These are phyloP conservation scores for Cinnamomum micranthum DNA, from an alignment of 164 flowering plant species.

Conservation along the genomic window DNA sequence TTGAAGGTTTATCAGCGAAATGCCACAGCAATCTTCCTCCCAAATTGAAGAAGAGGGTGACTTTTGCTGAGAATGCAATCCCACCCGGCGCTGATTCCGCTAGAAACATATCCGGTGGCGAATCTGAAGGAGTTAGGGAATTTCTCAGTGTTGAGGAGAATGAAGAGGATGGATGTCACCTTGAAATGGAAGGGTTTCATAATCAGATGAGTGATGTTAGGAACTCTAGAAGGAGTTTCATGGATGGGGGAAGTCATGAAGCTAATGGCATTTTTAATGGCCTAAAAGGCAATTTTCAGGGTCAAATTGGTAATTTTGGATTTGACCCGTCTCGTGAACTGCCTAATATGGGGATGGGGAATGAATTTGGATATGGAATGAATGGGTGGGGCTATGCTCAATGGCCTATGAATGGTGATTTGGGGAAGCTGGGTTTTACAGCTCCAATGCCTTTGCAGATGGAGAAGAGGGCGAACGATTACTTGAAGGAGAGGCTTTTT, in stretches of 20 bases:
- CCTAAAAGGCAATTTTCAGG: slow-evolving; percentile 11
- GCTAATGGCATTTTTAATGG: slow-evolving; percentile 45
- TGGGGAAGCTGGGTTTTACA: slow-evolving; percentile 16
- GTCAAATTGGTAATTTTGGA: slow-evolving; percentile 11
- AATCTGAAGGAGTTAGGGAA: slow-evolving; percentile 25
- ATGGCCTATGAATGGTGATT: slow-evolving; percentile 28
- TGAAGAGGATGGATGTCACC: slow-evolving; percentile 28
- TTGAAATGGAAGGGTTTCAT: slow-evolving; percentile 37
- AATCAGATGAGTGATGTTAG: slow-evolving; percentile 25
- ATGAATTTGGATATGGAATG: slow-evolving; percentile 20
- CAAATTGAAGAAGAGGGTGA: slow-evolving; percentile 32
- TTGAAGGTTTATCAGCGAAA: slow-evolving; percentile 44
- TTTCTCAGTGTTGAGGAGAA: slow-evolving; percentile 26
- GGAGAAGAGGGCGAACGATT: slow-evolving; percentile 53
- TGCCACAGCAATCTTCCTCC: slow-evolving; percentile 22
- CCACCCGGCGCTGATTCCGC: slow-evolving; percentile 7
- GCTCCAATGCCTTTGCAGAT: slow-evolving; percentile 62
- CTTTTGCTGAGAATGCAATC: slow-evolving; percentile 15
- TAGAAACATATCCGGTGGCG: slow-evolving; percentile 32
- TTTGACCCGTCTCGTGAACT: too few relatives aligned
- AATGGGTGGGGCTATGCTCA: slow-evolving; percentile 31
- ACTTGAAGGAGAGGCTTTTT: slow-evolving; percentile 6
- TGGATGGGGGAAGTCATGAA: slow-evolving; percentile 29
- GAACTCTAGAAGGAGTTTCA: neutral
- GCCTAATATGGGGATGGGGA: too few relatives aligned